Conservation (phyloP, 2,329 filamentous ascomycete genomes). For the Colletotrichum costaricense region DNA sequence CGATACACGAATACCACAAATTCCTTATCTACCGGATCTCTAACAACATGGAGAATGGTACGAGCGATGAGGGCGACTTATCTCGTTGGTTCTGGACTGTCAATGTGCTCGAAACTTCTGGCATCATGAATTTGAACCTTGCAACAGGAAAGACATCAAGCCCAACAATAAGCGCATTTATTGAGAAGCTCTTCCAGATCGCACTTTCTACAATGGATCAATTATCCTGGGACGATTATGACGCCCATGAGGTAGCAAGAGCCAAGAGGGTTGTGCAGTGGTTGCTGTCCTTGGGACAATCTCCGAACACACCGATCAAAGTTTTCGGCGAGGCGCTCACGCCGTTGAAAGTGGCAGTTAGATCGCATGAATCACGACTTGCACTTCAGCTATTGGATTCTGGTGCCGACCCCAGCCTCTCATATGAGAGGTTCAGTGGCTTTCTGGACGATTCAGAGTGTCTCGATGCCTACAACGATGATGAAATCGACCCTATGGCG, state of each 20-base stretch:
- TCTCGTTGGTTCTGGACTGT: background rate
- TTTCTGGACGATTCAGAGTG: fast-evolving
- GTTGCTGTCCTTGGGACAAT: background rate
- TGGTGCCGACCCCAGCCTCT: background rate
- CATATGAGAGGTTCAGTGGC: background rate
- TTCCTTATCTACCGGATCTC: background rate
- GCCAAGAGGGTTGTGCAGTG: background rate
- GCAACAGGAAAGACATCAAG: background rate
- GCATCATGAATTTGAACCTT: background rate
- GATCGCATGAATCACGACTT: fast-evolving
- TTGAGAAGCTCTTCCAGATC: background rate
- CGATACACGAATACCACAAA: background rate
- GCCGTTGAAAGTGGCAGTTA: background rate
- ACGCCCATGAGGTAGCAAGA: background rate
- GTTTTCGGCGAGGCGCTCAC: fast-evolving
- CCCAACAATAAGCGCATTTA: background rate
- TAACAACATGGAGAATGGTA: background rate
- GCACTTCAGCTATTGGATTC: background rate
- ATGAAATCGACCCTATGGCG: background rate
- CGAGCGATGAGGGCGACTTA: no score
- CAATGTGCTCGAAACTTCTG: background rate
- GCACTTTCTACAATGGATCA: no score
- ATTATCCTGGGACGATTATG: no score
- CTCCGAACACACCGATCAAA: background rate
- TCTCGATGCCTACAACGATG: no score